A percentile compares a stretch with the other conserved stretches of the same genome.
phyloP scores from a whole-genome alignment of 2,329 filamentous ascomycete species.

The Xylaria multiplex region DNA sequence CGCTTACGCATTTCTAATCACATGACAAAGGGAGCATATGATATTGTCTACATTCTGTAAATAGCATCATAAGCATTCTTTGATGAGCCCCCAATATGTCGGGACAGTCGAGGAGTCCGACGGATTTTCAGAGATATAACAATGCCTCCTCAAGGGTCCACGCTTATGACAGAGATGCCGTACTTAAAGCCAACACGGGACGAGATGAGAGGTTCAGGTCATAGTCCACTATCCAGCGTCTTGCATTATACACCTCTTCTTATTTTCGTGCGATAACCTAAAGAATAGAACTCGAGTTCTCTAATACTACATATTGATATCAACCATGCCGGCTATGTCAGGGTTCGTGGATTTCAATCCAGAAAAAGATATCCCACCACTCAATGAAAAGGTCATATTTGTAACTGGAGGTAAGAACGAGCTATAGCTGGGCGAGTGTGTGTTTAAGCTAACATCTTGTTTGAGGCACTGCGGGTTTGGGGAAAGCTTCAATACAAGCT shows the following conservation, averaged over 20 bases:
- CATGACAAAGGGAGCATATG: not conserved
- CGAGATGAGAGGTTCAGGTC: not conserved
- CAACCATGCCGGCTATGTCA: slow-evolving; percentile 34
- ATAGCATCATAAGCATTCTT: not conserved
- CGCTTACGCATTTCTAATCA: not conserved
- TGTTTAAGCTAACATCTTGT: slow-evolving; percentile 1
- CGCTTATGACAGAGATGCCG: not conserved
- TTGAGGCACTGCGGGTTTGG: slow-evolving; percentile 54
- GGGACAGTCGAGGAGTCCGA: not conserved
- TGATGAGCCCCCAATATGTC: not conserved
- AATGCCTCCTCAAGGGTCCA: not conserved
- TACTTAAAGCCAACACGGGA: slow-evolving; percentile 2
- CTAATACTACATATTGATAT: not conserved
- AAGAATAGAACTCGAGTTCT: not conserved
- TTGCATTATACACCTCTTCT: not conserved
- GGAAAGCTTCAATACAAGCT: slow-evolving; percentile 53
- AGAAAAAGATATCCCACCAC: slow-evolving; percentile 51
- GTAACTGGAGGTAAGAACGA: slow-evolving; percentile 53
- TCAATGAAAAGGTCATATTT: slow-evolving; percentile 53
- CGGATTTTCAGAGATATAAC: not conserved
- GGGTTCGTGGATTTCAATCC: slow-evolving; percentile 45
- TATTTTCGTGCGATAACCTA: not conserved
- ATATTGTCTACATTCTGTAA: not conserved
- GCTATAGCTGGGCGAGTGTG: not conserved
- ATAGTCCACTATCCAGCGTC: not conserved